Evolutionary conservation across 768 basidiomycete species (phyloP), one percentile per base, ranked within the genome.

Genomic region (Mycena latifolia): DNA sequence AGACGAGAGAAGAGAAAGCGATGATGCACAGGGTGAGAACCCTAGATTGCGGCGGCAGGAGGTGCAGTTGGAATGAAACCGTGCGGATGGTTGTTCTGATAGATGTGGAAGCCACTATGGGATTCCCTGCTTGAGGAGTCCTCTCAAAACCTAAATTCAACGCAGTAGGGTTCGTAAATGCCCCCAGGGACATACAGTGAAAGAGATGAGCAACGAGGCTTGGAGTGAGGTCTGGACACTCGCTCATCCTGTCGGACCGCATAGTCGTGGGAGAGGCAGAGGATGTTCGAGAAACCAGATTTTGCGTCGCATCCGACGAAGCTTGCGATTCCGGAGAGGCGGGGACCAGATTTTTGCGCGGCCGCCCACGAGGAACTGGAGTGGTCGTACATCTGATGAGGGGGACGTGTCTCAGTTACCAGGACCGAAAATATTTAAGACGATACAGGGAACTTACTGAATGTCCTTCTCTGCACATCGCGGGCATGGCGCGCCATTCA

Each of bases 21-120:
- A 68, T 55, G 39, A 68, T 64, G 55, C 67, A 69, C 7, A 69
- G 58, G 8, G 67, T 58, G 10, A 69, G 57, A 18, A 61, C 63
- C 15, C 63, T 53, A 15, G 46, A 33, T 60, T 55, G 27, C 7
- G 61, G 67, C 18, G 56, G 53, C 7, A 68, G 62, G 9, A 45
- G 62, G 24, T 63, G 0, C 37, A 63, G 10, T 12, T 60, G 39
- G 24, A 57, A 67, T 3, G 55, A 53, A 8, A 35, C 50, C 6
- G 45, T 18, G 24, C 33, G 22, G 14, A 56, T 8, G 12, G 10
- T 58, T 1, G 33, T 24, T 3, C 11, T n/a, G 28, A 67, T 35
- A 54, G 9, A 39, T 58, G 55, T 27, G 66, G 60, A 28, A 62
- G 60, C 29, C 9, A 28, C n/a, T 58, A 48, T 2, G 60, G 59